Evolutionary conservation across 2,329 filamentous ascomycete species (phyloP), one percentile per base, ranked within the genome.

Genomic region (Pyrenophora graminea): DNA sequence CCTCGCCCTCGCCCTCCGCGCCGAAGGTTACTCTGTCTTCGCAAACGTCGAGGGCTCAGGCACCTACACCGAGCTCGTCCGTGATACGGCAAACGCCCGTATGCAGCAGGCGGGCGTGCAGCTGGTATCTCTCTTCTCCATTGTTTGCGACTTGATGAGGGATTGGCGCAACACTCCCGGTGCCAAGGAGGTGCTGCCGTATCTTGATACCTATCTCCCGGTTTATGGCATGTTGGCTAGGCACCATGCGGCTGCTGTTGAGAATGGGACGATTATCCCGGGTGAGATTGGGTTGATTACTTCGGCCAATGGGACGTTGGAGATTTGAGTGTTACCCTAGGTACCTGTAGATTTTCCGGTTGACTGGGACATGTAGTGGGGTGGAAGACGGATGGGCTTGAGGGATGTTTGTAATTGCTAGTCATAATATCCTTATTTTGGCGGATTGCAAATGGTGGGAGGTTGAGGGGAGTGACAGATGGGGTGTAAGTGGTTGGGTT

Each of bases 1-100:
- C 77, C 79, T 89, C 5, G 85, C 88, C 0, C 79, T 91, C n/a
- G 87, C 86, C 1, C 82, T 91, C 4, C 79, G 85, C 31, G 81
- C 85, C 12, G 86, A 83, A 37, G 88, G 88, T 21, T 91, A 90
- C 76, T 82, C 82, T 32, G 88, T 91, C 51, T 90, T 82, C 76
- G 87, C 86, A 61, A 89, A 90, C 73, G 80, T 85, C 45, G 88
- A 91, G 62, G 87, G 85, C 2, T 85, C 81, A 0, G 88, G 87
- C 1, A 90, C 88, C 1, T 85, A 85, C 17, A 83, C 80, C 2
- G 66, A 75, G 33, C 79, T 86, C 38, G 79, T 87, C 51, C 80
- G 85, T 6, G 83, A 85, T 52, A 79, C 85, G 42, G 81, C 85
- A 33, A 89, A 90, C 70, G 77, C 82, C 27, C 81, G 86, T 39